Conservation (phyloP, 202 grass and related monocot genomes). For the Setaria italica region DNA sequence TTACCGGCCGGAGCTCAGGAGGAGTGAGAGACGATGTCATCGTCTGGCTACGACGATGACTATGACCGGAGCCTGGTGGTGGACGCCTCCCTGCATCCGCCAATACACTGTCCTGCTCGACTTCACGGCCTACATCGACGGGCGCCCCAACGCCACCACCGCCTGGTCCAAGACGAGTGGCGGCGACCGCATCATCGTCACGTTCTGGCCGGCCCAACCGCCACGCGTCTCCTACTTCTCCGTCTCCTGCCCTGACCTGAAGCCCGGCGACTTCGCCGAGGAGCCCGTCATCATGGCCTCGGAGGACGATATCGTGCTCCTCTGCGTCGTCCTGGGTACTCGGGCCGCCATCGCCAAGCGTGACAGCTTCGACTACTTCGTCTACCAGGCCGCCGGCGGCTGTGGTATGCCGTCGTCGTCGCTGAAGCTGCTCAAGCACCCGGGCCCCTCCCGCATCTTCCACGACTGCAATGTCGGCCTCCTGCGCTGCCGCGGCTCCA, state of each 20-base stretch:
- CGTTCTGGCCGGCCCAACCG: not conserved
- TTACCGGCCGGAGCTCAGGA: not conserved
- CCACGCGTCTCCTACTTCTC: not conserved
- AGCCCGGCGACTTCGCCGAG: not conserved
- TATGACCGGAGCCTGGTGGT: not conserved
- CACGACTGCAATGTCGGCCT: not conserved
- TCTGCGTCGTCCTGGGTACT: not conserved
- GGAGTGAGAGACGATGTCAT: not conserved
- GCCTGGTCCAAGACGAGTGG: not conserved
- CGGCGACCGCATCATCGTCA: not conserved
- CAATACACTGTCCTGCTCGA: not conserved
- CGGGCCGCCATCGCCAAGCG: not conserved
- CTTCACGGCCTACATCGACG: not conserved
- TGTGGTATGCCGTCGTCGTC: not conserved
- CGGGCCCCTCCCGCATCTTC: not conserved
- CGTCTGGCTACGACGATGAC: not conserved
- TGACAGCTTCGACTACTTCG: not conserved
- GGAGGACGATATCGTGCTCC: not conserved
- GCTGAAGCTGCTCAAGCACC: not conserved
- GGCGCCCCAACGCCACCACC: not conserved
- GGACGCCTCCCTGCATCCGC: not conserved
- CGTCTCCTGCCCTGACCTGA: not conserved
- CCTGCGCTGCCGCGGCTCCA: not conserved
- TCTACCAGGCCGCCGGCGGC: not conserved
- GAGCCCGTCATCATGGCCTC: not conserved